Base-by-base conservation (phyloP, 306 rosid species). In the Lathyrus aphaca region DNA sequence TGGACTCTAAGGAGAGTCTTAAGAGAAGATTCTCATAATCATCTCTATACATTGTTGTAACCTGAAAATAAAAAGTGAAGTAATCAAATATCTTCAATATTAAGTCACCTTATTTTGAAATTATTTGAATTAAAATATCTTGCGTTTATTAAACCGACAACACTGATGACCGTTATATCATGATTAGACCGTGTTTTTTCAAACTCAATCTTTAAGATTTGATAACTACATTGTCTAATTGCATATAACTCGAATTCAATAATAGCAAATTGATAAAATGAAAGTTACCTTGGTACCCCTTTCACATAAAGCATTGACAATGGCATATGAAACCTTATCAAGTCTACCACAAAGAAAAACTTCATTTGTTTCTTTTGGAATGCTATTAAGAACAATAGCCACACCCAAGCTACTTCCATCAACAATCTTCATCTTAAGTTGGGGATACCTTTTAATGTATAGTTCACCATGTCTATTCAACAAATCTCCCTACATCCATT, bases 351-450 rank as follows among this genome's bases (percentile, higher is more conserved):
- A 79, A 4, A 91, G 81, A 30, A 87, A 71, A 2, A 91, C 88
- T 64, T 85, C 76, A 10, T 76, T 74, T 27, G 87, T 68, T 27
- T 77, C 81, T 70, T 79, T 80, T 0, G 97, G 97, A 71, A 89
- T 83, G 60, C 45, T 79, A 55, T 87, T 81, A 6, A 89, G 80
- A 23, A 89, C 78, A 37, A 82, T 64, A 11, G 85, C 94, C 64
- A 82, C 91, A 15, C 79, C 90, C 32, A 91, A 77, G 75, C 89
- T 85, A 30, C 91, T 87, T 0, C 97, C 96, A 81, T 91, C 97
- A 65, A 91, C 97, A 77, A 91, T 71, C 74, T 76, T 91, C 8
- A 83, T 50, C 70, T 79, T 86, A 37, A 88, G 78, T 58, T 85
- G 21, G 0, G 97, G 94, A 66, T 83, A 55, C 48, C 69, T 87